Conservation (phyloP, 345 rosid genomes). For the Dipteronia sinensis region DNA sequence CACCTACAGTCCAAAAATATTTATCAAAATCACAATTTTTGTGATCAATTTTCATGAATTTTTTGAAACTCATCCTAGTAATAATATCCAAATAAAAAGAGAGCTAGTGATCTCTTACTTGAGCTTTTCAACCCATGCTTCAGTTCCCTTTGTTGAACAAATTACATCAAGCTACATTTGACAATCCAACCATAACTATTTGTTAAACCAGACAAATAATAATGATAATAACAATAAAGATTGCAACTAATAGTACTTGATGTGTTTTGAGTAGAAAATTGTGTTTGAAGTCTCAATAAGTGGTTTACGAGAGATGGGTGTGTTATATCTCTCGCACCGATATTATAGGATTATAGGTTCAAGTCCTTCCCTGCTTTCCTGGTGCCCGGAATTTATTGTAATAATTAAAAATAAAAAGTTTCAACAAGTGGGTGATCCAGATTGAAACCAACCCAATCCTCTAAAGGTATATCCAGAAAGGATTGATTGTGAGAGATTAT, state of each 20-base stretch:
- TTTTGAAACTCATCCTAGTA: too few species aligned
- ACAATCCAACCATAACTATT: not conserved
- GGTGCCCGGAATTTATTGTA: too few species aligned
- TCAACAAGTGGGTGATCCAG: constrained; percentile 20
- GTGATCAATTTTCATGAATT: too few species aligned
- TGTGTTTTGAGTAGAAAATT: too few species aligned
- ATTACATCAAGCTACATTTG: constrained; percentile 70
- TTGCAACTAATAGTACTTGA: too few species aligned
- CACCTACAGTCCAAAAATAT: constrained; percentile 45
- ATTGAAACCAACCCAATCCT: not conserved
- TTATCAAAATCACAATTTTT: not conserved
- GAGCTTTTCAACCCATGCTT: constrained; percentile 92
- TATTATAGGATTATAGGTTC: too few species aligned
- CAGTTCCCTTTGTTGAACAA: constrained; percentile 80
- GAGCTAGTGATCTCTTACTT: constrained; percentile 43
- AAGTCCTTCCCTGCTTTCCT: too few species aligned
- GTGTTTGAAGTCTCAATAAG: not conserved
- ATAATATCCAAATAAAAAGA: not conserved
- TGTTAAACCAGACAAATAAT: not conserved
- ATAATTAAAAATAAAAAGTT: too few species aligned
- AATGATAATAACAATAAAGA: too few species aligned
- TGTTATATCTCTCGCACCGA: too few species aligned
- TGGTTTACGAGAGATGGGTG: too few species aligned
- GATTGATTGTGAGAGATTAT: not conserved
- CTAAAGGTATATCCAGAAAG: not conserved